Evolutionary conservation across 768 basidiomycete species (phyloP).

Genomic region (Hericium rajendrae): DNA sequence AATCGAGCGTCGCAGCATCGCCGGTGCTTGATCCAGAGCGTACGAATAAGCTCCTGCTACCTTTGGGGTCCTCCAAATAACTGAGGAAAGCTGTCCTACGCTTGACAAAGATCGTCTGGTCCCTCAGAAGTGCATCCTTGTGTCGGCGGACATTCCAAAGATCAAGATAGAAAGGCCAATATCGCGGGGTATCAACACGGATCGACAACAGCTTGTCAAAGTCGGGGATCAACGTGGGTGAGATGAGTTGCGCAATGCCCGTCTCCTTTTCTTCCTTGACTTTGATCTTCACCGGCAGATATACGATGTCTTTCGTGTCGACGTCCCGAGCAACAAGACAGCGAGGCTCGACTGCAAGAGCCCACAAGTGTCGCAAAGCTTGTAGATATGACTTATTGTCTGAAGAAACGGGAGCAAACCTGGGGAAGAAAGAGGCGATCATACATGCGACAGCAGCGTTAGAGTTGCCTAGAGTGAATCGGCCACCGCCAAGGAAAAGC

Average conservation of each 20-base stretch:
- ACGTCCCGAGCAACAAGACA: conserved; percentile 90
- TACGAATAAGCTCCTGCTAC: conserved; percentile 85
- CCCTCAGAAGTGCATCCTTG: conserved; percentile 56
- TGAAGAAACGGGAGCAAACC: conserved; percentile 65
- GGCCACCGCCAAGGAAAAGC: conserved; percentile 87
- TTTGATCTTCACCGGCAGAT: conserved; percentile 84
- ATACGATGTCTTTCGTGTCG: conserved; percentile 83
- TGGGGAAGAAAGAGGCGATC: conserved; percentile 86
- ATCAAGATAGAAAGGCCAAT: conserved; percentile 89
- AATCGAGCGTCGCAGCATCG: conserved; percentile 78
- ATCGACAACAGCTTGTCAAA: conserved; percentile 75
- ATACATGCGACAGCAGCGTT: conserved; percentile 87
- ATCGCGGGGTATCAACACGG: conserved; percentile 86
- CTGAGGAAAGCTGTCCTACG: conserved; percentile 86
- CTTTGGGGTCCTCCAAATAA: conserved; percentile 90
- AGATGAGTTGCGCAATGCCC: conserved; percentile 73
- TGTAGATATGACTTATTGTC: conserved; percentile 91
- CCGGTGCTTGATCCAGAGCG: conserved; percentile 79
- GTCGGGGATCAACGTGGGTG: conserved; percentile 88
- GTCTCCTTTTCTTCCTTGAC: conserved; percentile 54
- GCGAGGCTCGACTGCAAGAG: conserved; percentile 87
- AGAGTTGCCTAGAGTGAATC: conserved; percentile 86
- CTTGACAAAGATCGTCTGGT: conserved; percentile 86
- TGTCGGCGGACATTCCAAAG: conserved; percentile 59
- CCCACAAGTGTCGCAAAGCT: conserved; percentile 93